Conservation (phyloP, 2,329 filamentous ascomycete species). For the Penicillium occitanis region DNA sequence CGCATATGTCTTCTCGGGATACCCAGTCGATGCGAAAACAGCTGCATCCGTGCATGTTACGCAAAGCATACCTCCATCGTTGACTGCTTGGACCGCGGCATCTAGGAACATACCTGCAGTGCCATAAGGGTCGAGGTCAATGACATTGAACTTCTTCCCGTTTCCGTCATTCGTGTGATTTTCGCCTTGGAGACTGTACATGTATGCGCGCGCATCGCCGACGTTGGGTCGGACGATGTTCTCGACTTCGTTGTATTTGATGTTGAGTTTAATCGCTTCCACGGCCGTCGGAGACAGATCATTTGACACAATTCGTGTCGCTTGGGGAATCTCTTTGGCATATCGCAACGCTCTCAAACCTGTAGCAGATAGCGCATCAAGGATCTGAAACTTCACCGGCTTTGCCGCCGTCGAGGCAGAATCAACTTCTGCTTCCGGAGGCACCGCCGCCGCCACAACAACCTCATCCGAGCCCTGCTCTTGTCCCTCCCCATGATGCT, state of each 20-base stretch:
- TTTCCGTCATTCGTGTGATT: constrained; percentile 37
- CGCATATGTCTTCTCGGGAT: constrained; percentile 89
- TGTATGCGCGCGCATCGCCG: constrained; percentile 83
- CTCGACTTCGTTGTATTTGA: constrained; percentile 74
- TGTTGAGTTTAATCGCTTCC: constrained; percentile 78
- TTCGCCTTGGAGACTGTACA: constrained; percentile 66
- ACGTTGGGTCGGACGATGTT: constrained; percentile 70
- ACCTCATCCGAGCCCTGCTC: constrained; percentile 15
- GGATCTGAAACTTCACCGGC: constrained; percentile 68
- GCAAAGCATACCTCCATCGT: constrained; percentile 86
- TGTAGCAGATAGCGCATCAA: constrained; percentile 92
- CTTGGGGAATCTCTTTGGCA: constrained; percentile 83
- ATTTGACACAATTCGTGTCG: constrained; percentile 81
- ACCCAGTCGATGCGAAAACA: constrained; percentile 91
- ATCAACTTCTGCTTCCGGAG: constrained; percentile 9
- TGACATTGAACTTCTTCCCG: constrained; percentile 73
- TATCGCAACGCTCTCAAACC: constrained; percentile 89
- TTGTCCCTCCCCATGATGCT: constrained; percentile 19
- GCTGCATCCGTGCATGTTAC: constrained; percentile 96
- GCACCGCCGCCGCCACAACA: not conserved
- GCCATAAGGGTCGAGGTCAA: constrained; percentile 95
- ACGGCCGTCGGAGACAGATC: constrained; percentile 78
- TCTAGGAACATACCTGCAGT: constrained; percentile 92
- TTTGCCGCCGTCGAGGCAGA: constrained; percentile 27
- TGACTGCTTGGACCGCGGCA: constrained; percentile 79